Conservation (phyloP, 2,329 filamentous ascomycete species). For the Keithomyces neogunnii region DNA sequence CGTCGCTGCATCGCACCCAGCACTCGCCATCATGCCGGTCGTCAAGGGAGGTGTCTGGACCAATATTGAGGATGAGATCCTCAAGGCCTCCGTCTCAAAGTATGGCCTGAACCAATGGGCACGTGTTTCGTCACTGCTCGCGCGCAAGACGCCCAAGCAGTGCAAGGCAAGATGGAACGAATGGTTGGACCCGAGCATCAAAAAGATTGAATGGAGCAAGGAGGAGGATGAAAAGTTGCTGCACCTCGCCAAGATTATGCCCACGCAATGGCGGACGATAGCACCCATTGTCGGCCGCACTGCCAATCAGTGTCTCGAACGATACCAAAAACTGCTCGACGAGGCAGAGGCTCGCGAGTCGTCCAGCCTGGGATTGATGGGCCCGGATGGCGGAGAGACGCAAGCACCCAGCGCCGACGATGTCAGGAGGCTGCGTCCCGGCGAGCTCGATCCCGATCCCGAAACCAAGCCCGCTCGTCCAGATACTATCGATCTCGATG, state of each 20-base stretch:
- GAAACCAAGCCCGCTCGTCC: slow-evolving; percentile 93
- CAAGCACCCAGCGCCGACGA: slow-evolving; percentile 87
- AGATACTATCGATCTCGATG: slow-evolving; percentile 95
- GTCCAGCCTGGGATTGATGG: slow-evolving; percentile 73
- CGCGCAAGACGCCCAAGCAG: slow-evolving; percentile 96
- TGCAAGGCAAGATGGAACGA: slow-evolving; percentile 98
- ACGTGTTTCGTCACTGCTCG: slow-evolving; percentile 91
- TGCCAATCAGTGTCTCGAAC: slow-evolving; percentile 92
- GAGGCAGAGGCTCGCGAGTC: slow-evolving; percentile 89
- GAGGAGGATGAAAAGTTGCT: slow-evolving; percentile 97
- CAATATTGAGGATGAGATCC: slow-evolving; percentile 85
- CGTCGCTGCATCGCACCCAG: slow-evolving; percentile 2
- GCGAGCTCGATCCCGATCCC: slow-evolving; percentile 93
- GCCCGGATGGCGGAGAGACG: slow-evolving; percentile 78
- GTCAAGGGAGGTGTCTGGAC: slow-evolving; percentile 71
- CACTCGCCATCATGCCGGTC: slow-evolving; percentile 50
- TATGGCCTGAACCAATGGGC: slow-evolving; percentile 98
- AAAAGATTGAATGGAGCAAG: slow-evolving; percentile 98
- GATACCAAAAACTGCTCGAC: slow-evolving; percentile 92
- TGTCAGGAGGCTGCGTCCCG: slow-evolving; percentile 78
- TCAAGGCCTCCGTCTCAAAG: slow-evolving; percentile 91
- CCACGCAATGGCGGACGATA: slow-evolving; percentile 98
- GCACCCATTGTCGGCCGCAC: slow-evolving; percentile 94
- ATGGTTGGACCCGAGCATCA: slow-evolving; percentile 96
- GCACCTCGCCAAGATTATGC: slow-evolving; percentile 96